Percentiles rank a stretch among this genome's conserved stretches.
These are phyloP conservation scores for Malus fusca DNA, from an alignment of 306 rosid species.

Conservation along the genomic window DNA sequence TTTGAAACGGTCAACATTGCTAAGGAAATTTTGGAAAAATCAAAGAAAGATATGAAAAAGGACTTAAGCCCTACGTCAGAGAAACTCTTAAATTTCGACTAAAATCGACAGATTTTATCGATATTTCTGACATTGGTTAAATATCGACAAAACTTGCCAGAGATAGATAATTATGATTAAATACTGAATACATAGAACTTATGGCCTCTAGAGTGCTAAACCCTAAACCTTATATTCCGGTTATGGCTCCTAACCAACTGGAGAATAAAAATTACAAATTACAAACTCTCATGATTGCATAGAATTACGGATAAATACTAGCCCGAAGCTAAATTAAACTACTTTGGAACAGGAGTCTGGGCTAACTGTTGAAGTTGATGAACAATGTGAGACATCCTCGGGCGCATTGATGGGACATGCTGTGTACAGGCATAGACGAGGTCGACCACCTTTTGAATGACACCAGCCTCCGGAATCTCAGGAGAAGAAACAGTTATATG, in stretches of 20 bases:
- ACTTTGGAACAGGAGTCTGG: slow-evolving; percentile 42
- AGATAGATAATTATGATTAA: neutral
- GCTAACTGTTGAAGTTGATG: slow-evolving; percentile 86
- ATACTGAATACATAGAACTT: neutral
- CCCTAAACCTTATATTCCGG: neutral
- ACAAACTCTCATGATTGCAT: neutral
- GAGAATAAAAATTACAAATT: neutral
- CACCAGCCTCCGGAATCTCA: slow-evolving; percentile 60
- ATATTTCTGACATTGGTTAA: too few relatives aligned
- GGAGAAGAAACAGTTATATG: slow-evolving; percentile 53
- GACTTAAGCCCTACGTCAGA: too few relatives aligned
- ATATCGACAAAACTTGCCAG: too few relatives aligned
- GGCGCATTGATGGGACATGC: slow-evolving; percentile 96
- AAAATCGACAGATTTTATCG: too few relatives aligned
- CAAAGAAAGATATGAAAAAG: too few relatives aligned
- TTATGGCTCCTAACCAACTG: neutral
- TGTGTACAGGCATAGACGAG: slow-evolving; percentile 98
- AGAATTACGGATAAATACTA: neutral
- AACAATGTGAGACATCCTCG: slow-evolving; percentile 97
- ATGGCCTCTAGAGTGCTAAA: neutral
- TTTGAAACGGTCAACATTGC: too few relatives aligned
- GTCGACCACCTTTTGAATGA: slow-evolving; percentile 86
- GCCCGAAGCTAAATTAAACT: neutral
- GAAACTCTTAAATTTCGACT: too few relatives aligned
- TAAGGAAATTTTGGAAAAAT: too few relatives aligned